Percentiles rank a stretch among this genome's conserved stretches.
Evolutionary conservation across 2,329 filamentous ascomycete genomes (phyloP).

Genomic region (Aspergillus uvarum): DNA sequence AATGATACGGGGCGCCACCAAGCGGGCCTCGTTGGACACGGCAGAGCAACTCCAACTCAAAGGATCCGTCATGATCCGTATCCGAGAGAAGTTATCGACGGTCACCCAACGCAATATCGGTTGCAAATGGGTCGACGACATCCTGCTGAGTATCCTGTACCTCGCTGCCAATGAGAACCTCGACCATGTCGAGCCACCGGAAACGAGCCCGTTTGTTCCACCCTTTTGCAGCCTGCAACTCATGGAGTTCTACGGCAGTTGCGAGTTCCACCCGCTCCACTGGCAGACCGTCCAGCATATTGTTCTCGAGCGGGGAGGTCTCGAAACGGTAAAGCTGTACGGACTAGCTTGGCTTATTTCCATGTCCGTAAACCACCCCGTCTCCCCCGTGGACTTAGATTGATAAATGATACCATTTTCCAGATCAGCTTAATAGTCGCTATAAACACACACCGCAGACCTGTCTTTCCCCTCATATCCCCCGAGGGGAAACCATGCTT

Average conservation of each 20-base stretch:
- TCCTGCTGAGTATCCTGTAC: conserved; percentile 2
- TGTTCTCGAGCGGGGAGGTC: not conserved
- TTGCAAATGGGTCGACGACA: not conserved
- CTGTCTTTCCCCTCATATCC: too few relatives aligned
- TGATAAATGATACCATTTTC: too few relatives aligned
- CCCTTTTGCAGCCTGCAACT: not conserved
- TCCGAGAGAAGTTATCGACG: too few relatives aligned
- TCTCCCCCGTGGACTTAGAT: too few relatives aligned
- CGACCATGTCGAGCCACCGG: not conserved
- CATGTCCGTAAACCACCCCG: too few relatives aligned
- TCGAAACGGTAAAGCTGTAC: not conserved
- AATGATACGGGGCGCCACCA: not conserved
- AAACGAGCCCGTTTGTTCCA: not conserved
- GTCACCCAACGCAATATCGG: not conserved
- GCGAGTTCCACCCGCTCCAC: not conserved
- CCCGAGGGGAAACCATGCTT: too few relatives aligned
- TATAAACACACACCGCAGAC: too few relatives aligned
- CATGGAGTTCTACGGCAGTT: conserved; percentile 3
- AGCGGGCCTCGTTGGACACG: too few relatives aligned
- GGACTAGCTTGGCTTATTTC: too few relatives aligned
- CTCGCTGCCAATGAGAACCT: conserved; percentile 2
- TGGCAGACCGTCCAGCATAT: conserved; percentile 2
- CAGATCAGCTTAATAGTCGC: too few relatives aligned
- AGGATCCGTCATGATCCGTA: too few relatives aligned
- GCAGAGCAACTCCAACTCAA: too few relatives aligned